These are phyloP conservation scores for Serendipita sp. DNA, from an alignment of 768 basidiomycete species.

Conservation along the genomic window DNA sequence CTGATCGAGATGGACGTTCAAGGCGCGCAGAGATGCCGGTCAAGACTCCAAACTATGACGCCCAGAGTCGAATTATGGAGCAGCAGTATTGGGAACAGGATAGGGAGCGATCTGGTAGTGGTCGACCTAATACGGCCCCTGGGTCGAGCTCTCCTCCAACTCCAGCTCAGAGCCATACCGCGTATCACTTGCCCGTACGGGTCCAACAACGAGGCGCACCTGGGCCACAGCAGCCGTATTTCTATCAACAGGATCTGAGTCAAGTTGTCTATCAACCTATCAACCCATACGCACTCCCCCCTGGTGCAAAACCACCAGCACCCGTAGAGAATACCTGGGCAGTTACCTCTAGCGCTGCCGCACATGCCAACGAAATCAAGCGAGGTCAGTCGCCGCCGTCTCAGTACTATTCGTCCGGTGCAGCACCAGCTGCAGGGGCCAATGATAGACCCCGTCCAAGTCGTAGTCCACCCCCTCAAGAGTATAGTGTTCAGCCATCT, in stretches of 20 bases:
- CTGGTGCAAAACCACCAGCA: conserved; percentile 11
- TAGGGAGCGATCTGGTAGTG: not conserved
- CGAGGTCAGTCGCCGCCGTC: not conserved
- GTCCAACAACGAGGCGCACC: conserved; percentile 6
- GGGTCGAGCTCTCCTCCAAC: conserved; percentile 3
- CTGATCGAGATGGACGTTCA: conserved; percentile 29
- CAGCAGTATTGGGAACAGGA: conserved; percentile 44
- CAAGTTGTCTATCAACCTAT: conserved; percentile 5
- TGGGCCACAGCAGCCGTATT: conserved; percentile 6
- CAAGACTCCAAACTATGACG: conserved; percentile 80
- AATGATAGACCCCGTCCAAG: conserved; percentile 15
- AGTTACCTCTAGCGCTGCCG: not conserved
- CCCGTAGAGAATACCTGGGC: conserved; percentile 10
- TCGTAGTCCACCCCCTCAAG: conserved; percentile 15
- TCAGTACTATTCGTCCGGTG: conserved; percentile 6
- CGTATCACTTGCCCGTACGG: conserved; percentile 3
- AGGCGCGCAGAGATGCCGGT: conserved; percentile 77
- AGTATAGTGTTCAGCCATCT: not conserved
- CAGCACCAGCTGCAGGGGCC: conserved; percentile 4
- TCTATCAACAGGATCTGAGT: conserved; percentile 8
- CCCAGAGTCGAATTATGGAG: conserved; percentile 86
- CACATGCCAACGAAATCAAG: not conserved
- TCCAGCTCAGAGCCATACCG: conserved; percentile 1
- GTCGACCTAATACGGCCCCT: not conserved
- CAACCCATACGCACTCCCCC: conserved; percentile 13